Percentiles rank a stretch among this genome's conserved stretches.
Conservation (phyloP, 2,329 filamentous ascomycete species). For the Amauroascus niger region DNA sequence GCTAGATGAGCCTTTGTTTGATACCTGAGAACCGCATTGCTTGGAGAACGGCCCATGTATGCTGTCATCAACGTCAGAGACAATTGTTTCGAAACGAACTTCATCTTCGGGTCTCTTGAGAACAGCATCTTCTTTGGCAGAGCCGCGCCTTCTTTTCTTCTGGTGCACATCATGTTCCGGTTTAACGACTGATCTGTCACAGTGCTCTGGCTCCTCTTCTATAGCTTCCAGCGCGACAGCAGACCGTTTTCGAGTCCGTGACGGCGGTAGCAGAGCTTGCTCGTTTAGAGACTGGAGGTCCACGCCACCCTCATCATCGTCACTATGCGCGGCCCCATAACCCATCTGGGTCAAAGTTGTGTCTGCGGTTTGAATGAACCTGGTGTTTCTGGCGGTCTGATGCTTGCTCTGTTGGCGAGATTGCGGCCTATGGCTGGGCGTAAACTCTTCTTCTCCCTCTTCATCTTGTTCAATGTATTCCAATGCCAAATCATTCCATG, state of each 20-base stretch:
- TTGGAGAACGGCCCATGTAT: background rate
- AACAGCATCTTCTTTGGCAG: background rate
- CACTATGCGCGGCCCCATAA: conserved; percentile 19
- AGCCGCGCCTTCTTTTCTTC: background rate
- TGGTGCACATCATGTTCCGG: background rate
- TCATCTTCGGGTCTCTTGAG: background rate
- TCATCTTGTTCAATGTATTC: conserved; percentile 26
- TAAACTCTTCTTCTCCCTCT: conserved; percentile 20
- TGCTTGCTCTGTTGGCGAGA: background rate
- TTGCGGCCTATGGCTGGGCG: background rate
- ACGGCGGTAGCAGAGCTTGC: background rate
- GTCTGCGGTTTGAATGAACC: background rate
- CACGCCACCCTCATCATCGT: background rate
- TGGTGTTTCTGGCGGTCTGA: background rate
- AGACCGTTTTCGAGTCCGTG: conserved; percentile 2
- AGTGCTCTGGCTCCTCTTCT: conserved; percentile 7
- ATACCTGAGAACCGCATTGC: background rate
- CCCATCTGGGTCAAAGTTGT: conserved; percentile 13
- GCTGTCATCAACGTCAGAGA: background rate
- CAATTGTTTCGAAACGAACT: too few species aligned
- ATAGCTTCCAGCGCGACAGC: conserved; percentile 8
- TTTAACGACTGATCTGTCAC: background rate
- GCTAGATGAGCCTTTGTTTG: background rate
- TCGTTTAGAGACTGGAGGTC: background rate
- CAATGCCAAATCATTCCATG: conserved; percentile 23